A percentile compares a stretch with the other conserved stretches of the same genome.
These are phyloP conservation scores for Steccherinum ochraceum DNA, from an alignment of 768 basidiomycete genomes.

Conservation along the genomic window DNA sequence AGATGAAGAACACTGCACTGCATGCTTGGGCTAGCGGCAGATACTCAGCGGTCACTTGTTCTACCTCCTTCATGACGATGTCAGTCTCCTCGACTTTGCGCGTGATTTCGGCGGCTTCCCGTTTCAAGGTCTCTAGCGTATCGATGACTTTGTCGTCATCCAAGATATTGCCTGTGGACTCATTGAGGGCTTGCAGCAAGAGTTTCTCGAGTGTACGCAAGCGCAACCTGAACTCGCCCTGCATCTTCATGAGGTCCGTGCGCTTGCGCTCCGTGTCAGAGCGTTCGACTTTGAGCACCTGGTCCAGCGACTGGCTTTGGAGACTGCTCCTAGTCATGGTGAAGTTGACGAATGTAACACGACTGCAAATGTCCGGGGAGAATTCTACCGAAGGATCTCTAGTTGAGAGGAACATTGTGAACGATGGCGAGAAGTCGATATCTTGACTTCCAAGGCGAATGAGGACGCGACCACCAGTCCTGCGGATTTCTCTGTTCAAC, in stretches of 20 bases:
- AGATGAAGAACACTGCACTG: constrained; percentile 93
- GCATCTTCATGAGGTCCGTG: constrained; percentile 95
- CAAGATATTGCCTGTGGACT: constrained; percentile 93
- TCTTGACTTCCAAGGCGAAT: constrained; percentile 97
- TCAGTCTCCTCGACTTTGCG: constrained; percentile 96
- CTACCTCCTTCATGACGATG: constrained; percentile 91
- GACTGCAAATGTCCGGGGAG: constrained; percentile 96
- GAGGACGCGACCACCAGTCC: constrained; percentile 94
- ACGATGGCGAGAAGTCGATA: constrained; percentile 99
- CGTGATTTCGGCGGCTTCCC: constrained; percentile 94
- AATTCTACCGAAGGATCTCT: constrained; percentile 97
- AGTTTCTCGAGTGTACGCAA: constrained; percentile 90
- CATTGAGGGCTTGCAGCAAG: constrained; percentile 90
- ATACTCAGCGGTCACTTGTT: constrained; percentile 92
- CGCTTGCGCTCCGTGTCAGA: constrained; percentile 95
- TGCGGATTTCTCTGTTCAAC: constrained; percentile 91
- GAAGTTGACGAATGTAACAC: constrained; percentile 93
- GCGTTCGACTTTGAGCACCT: constrained; percentile 93
- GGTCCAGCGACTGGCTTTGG: constrained; percentile 96
- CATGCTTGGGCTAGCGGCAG: constrained; percentile 92
- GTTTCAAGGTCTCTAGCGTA: constrained; percentile 91
- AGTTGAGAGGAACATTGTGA: constrained; percentile 98
- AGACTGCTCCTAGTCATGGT: constrained; percentile 99
- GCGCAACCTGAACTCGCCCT: constrained; percentile 94
- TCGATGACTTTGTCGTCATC: constrained; percentile 99